Evolutionary conservation across 2,329 filamentous ascomycete species (phyloP).

Genomic region (Colletotrichum camelliae): DNA sequence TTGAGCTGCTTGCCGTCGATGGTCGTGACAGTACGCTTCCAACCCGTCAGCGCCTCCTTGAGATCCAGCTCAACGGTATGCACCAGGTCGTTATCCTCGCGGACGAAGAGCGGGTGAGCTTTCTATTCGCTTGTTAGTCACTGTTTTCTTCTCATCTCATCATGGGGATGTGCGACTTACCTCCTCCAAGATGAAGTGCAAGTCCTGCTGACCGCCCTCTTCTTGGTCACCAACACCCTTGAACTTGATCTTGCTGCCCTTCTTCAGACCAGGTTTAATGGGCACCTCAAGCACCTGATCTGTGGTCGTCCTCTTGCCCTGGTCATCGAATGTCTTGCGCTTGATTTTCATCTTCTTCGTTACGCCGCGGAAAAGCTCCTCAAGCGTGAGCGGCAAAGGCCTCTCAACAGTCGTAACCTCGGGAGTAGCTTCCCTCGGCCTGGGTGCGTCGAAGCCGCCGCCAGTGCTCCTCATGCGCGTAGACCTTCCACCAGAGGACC

Average conservation of each 20-base stretch:
- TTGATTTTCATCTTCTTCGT: constrained; percentile 99
- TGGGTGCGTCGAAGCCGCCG: constrained; percentile 31
- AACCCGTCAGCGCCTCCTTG: constrained; percentile 94
- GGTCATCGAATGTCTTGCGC: constrained; percentile 89
- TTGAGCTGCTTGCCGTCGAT: constrained; percentile 89
- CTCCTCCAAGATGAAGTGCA: constrained; percentile 95
- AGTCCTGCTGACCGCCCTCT: constrained; percentile 92
- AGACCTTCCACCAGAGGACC: constrained; percentile 44
- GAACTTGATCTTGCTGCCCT: constrained; percentile 98
- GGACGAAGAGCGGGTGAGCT: constrained; percentile 81
- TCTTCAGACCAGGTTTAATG: constrained; percentile 94
- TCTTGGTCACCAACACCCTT: constrained; percentile 97
- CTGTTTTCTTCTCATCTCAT: background rate
- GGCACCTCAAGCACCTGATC: constrained; percentile 93
- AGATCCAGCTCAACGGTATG: constrained; percentile 81
- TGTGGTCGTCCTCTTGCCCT: constrained; percentile 82
- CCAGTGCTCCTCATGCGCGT: constrained; percentile 45
- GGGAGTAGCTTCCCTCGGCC: constrained; percentile 63
- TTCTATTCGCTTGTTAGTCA: constrained; percentile 67
- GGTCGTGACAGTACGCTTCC: constrained; percentile 88
- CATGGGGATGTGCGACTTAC: constrained; percentile 54
- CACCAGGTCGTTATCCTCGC: constrained; percentile 87
- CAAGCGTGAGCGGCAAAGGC: constrained; percentile 78
- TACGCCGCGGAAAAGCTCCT: constrained; percentile 85
- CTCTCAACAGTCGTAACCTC: constrained; percentile 93